Base-by-base conservation (phyloP, 2,329 filamentous ascomycete species). In the Camptophora hylomeconis region DNA sequence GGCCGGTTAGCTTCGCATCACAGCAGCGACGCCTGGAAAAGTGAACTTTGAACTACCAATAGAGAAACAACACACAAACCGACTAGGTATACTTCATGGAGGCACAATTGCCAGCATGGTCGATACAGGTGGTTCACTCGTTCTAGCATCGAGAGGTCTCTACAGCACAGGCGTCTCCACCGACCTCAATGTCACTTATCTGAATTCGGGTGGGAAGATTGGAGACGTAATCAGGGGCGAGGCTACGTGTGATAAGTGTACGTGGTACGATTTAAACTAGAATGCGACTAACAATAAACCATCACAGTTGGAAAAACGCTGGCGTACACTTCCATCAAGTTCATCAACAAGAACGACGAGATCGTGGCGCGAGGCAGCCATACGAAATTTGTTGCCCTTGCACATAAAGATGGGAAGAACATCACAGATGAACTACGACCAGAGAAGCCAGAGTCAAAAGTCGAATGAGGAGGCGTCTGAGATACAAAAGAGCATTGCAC, bases 121-220 rank as follows among this genome's bases (percentile, higher is more conserved):
- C 25, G 73, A 79, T 41, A 65, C 77, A 1, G 72, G 74, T 4
- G 74, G 74, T 13, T 75, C 70, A 10, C 54, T 79, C 7, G 73
- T 73, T 6, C 69, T 79, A 21, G 74, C 73, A 5, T 77, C 73
- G 0, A 58, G 66, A 18, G 73, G 74, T 1, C 58, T 79, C 2
- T 77, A 69, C 45, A 63, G 72, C 12, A 79, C 73, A 0, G 73
- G 73, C 5, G 73, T 79, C 2, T 75, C 70, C 2, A 78, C 73
- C 3, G 73, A 79, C 49, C 49, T 79, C 7, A 76, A 67, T 39
- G 67, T 78, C 3, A 77, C 73, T 2, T 78, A 76, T 42, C 53
- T 78, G 9, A 68, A 59, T 28, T 69, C 70, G 2, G 73, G 74
- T 5, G 73, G 73, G 5, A 72, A 68, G 41, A 56, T 75, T 4